Percentiles rank a stretch among this genome's conserved stretches.
Conservation (phyloP, 2,329 filamentous ascomycete genomes). For the Thelonectria olida region DNA sequence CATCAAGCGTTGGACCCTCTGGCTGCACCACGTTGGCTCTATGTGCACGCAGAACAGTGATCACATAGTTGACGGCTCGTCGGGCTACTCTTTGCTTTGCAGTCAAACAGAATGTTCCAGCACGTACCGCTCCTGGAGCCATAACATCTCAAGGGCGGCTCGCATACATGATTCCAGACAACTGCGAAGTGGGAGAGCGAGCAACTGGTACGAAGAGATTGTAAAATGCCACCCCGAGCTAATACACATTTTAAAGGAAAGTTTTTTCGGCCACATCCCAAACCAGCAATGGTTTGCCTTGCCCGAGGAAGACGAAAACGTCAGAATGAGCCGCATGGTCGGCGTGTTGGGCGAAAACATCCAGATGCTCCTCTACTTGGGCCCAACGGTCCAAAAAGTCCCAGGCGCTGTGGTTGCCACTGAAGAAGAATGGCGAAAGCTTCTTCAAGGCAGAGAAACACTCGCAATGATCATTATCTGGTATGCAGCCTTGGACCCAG, state of each 20-base stretch:
- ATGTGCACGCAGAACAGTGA: conserved; percentile 9
- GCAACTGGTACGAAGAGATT: conserved; percentile 2
- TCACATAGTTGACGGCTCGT: background rate
- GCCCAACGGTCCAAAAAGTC: conserved; percentile 7
- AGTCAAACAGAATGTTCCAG: too few relatives aligned
- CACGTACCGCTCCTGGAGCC: too few relatives aligned
- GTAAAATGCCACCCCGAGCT: background rate
- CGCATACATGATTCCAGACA: conserved; percentile 18
- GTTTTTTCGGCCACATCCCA: conserved; percentile 5
- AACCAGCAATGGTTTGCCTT: conserved; percentile 11
- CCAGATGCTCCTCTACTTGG: background rate
- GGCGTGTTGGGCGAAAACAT: background rate
- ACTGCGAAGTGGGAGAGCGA: background rate
- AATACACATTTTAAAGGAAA: background rate
- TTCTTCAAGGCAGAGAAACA: background rate
- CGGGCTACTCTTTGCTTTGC: background rate
- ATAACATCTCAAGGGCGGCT: conserved; percentile 22
- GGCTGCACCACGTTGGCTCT: background rate
- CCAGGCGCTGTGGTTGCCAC: too few relatives aligned
- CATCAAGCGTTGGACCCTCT: background rate
- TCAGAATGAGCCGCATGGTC: background rate
- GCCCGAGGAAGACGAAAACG: background rate
- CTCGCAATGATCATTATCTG: background rate
- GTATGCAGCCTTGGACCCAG: conserved; percentile 21
- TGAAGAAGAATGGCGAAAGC: background rate